phyloP scores from a whole-genome alignment of 352 stramenopile species.

The Globisporangium cederbergense region DNA sequence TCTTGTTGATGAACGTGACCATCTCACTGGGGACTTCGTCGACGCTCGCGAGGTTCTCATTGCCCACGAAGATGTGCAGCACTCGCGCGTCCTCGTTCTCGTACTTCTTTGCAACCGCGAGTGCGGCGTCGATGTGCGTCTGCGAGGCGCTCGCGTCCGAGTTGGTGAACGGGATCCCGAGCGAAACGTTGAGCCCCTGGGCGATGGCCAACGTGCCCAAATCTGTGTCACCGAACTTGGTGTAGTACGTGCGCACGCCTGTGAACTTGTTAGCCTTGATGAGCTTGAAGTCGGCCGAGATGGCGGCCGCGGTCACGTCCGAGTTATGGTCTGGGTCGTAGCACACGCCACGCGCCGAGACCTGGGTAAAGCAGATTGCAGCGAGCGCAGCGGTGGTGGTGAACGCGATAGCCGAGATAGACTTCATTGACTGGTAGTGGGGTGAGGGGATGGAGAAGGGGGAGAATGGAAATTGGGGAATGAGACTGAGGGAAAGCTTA shows the following conservation, averaged over 20 bases:
- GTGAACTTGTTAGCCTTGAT: slow-evolving; percentile 48
- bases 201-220: slow-evolving; percentile 40
- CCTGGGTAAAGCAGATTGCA: background rate
- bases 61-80: slow-evolving; percentile 56
- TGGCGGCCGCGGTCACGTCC: slow-evolving; percentile 32
- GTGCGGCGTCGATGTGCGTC: slow-evolving; percentile 32
- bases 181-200: slow-evolving; percentile 42
- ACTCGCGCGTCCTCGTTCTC: slow-evolving; percentile 32
- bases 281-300: slow-evolving; percentile 36
- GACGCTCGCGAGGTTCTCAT: slow-evolving; percentile 46
- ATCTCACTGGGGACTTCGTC: slow-evolving; percentile 32
- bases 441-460: slow-evolving; percentile 10
- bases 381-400: slow-evolving; percentile 6
- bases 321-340: slow-evolving; percentile 43
- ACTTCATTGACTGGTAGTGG: slow-evolving; percentile 27
- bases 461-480: slow-evolving; percentile 27
- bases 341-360: slow-evolving; percentile 31
- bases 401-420: slow-evolving; percentile 20
- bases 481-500: slow-evolving; percentile 12
- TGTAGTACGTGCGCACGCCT: slow-evolving; percentile 51
- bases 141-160: slow-evolving; percentile 26
- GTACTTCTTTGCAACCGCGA: slow-evolving; percentile 24
- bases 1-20: slow-evolving; percentile 37
- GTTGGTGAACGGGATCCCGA: slow-evolving; percentile 46
- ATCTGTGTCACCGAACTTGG: slow-evolving; percentile 31